phyloP scores from a whole-genome alignment of 768 basidiomycete genomes.

The Tubosaeta sp. region DNA sequence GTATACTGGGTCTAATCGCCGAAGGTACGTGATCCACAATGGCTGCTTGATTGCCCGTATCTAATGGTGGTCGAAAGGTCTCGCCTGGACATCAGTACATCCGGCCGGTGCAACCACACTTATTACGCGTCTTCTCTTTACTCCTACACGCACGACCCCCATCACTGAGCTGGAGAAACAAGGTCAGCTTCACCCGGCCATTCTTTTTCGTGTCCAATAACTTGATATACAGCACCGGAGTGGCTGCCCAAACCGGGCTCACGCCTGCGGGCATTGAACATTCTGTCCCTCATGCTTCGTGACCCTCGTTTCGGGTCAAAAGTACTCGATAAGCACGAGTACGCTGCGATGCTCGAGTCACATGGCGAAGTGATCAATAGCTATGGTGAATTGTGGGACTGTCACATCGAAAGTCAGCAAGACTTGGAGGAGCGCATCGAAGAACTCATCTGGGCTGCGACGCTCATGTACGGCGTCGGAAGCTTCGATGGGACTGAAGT shows the following conservation, averaged over 20 bases:
- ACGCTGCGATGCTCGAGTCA: slow-evolving; percentile 31
- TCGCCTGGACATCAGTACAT: slow-evolving; percentile 56
- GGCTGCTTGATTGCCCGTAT: not conserved
- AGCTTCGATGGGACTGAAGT: slow-evolving; percentile 40
- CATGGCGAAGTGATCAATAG: slow-evolving; percentile 38
- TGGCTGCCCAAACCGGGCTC: slow-evolving; percentile 26
- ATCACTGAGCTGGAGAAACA: slow-evolving; percentile 19
- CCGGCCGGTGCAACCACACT: slow-evolving; percentile 32
- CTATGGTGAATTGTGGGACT: slow-evolving; percentile 47
- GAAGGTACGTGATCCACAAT: slow-evolving; percentile 43
- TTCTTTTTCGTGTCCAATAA: not conserved
- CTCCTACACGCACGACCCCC: slow-evolving; percentile 16
- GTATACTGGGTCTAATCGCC: slow-evolving; percentile 54
- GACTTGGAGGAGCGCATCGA: slow-evolving; percentile 51
- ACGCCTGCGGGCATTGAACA: slow-evolving; percentile 44
- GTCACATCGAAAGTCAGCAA: slow-evolving; percentile 33
- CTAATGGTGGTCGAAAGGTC: slow-evolving; percentile 37
- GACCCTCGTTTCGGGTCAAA: slow-evolving; percentile 38
- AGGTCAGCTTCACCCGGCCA: slow-evolving; percentile 1
- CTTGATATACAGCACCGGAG: slow-evolving; percentile 11
- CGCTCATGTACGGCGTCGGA: slow-evolving; percentile 56
- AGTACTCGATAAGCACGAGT: slow-evolving; percentile 31
- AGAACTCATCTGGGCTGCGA: slow-evolving; percentile 56
- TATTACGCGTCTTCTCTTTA: slow-evolving; percentile 32
- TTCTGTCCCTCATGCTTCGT: slow-evolving; percentile 51